Conservation (phyloP, 2,329 filamentous ascomycete species). For the Colletotrichum cereale region DNA sequence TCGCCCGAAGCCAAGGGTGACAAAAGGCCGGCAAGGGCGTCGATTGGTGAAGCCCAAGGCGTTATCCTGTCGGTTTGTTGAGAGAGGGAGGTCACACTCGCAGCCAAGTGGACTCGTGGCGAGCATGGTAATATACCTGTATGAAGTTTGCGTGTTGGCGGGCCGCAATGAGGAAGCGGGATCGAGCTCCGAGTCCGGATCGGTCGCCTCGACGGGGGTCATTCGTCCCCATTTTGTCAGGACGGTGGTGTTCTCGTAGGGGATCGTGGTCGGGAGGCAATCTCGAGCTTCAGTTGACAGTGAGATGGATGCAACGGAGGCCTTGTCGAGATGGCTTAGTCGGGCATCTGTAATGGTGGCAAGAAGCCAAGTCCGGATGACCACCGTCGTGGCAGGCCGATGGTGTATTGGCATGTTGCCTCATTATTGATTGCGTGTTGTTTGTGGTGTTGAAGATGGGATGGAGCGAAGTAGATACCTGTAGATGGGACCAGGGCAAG, state of each 20-base stretch:
- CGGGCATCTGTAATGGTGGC: neutral
- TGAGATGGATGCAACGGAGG: slow-evolving; percentile 1
- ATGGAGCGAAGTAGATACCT: neutral
- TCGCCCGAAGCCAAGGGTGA: slow-evolving; percentile 26
- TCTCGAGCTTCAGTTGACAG: neutral
- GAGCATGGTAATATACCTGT: neutral
- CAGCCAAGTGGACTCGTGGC: slow-evolving; percentile 1
- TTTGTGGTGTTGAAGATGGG: neutral
- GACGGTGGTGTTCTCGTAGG: neutral
- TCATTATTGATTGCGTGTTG: neutral
- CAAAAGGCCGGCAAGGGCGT: neutral
- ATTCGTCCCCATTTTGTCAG: neutral
- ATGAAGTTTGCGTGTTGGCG: slow-evolving; percentile 16
- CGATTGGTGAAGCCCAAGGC: slow-evolving; percentile 17
- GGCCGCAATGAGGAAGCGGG: slow-evolving; percentile 32
- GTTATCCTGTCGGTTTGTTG: neutral
- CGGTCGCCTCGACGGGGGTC: slow-evolving; percentile 4
- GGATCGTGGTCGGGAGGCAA: neutral
- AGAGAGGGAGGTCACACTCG: slow-evolving; percentile 16
- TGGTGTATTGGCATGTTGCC: neutral
- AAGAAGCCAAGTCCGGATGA: neutral
- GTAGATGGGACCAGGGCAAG: neutral
- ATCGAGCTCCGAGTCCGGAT: slow-evolving; percentile 25
- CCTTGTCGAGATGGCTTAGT: neutral
- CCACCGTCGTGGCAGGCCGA: neutral